Percentiles rank a stretch among this genome's conserved stretches.
These are phyloP conservation scores for Colletotrichum sp. DNA, from an alignment of 2,329 filamentous ascomycete genomes.

Conservation along the genomic window DNA sequence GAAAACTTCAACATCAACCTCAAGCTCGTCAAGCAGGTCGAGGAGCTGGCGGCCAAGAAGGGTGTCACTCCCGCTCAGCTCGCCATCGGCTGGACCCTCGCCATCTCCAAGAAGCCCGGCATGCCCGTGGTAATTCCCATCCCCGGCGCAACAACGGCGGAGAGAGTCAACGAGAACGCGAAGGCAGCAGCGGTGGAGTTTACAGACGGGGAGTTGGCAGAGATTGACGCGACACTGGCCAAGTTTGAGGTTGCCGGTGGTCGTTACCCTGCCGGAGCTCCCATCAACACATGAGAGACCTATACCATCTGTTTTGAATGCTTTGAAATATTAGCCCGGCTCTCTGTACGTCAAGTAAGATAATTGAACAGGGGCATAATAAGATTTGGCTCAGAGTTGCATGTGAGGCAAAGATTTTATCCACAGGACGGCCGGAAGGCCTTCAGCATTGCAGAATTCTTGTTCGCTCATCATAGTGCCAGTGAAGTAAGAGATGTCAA, in stretches of 20 bases:
- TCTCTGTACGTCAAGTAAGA: background rate
- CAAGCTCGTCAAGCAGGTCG: conserved; percentile 61
- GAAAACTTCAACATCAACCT: conserved; percentile 70
- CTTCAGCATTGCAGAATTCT: conserved; percentile 58
- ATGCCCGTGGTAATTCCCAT: conserved; percentile 68
- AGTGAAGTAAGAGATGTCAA: conserved; percentile 28
- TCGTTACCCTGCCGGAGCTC: conserved; percentile 47
- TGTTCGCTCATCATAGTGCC: conserved; percentile 31
- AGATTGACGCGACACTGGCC: conserved; percentile 54
- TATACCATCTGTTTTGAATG: background rate
- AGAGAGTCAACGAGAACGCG: conserved; percentile 65
- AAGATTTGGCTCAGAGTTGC: conserved; percentile 12
- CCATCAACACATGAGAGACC: conserved; percentile 39
- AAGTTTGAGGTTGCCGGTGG: conserved; percentile 52
- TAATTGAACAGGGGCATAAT: background rate
- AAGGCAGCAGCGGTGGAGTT: conserved; percentile 53
- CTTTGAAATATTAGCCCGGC: background rate
- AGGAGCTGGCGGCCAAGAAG: conserved; percentile 64
- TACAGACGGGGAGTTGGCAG: conserved; percentile 52
- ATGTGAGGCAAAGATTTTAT: conserved; percentile 30
- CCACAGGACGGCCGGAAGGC: conserved; percentile 31
- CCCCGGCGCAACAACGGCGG: conserved; percentile 64
- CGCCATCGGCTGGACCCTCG: conserved; percentile 67
- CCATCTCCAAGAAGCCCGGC: conserved; percentile 53
- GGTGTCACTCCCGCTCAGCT: conserved; percentile 66